phyloP scores from a whole-genome alignment of 108 stramenopile genomes.

The Pelagomonas calceolata region DNA sequence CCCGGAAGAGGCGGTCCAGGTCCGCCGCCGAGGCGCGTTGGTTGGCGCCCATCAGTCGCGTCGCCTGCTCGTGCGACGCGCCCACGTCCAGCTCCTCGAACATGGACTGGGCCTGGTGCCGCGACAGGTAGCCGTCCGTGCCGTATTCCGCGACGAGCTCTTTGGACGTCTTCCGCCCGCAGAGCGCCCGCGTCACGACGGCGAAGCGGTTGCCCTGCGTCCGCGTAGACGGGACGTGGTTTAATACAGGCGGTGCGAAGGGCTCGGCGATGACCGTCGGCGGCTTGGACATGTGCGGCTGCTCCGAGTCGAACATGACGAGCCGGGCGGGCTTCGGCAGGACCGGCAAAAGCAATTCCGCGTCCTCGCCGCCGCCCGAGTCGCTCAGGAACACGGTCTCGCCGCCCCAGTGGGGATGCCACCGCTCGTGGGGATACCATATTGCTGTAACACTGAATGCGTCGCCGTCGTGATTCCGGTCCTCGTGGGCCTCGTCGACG shows the following conservation, averaged over 20 bases:
- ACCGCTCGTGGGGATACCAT: not conserved
- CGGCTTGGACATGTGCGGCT: not conserved
- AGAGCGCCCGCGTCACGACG: not conserved
- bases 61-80: no score
- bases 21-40: no score
- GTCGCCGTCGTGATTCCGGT: not conserved
- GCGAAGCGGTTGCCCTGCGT: not conserved
- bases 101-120: not conserved
- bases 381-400: not conserved
- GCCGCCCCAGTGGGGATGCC: not conserved
- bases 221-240: not conserved
- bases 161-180: not conserved
- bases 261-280: constrained; percentile 1
- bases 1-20: no score
- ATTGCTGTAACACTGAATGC: not conserved
- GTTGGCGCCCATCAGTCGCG: no score
- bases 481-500: not conserved
- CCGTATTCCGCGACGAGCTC: not conserved
- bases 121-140: not conserved
- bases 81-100: no score
- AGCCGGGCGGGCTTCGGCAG: not conserved
- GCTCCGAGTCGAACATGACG: not conserved
- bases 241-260: not conserved
- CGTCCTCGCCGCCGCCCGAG: not conserved
- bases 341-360: not conserved